phyloP scores from a whole-genome alignment of 1,284 basidiomycete genomes.

The Singerocomus rubriflavus region DNA sequence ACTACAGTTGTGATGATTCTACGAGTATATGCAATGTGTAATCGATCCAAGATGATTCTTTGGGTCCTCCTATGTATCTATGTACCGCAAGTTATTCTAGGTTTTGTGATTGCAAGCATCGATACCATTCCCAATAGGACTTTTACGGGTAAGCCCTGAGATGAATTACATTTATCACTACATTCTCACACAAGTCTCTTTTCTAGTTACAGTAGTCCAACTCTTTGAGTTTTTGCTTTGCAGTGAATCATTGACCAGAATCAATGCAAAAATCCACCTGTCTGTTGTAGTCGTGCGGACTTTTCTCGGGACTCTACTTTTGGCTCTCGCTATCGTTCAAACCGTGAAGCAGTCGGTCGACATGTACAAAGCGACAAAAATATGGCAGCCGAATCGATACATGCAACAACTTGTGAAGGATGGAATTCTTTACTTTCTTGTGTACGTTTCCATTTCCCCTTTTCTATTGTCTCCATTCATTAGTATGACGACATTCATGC shows the following conservation, averaged over 20 bases:
- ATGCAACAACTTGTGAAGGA: background rate
- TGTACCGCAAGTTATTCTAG: background rate
- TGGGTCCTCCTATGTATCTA: background rate
- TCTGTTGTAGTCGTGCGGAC: too few species aligned
- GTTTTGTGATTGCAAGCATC: background rate
- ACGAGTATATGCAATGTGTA: background rate
- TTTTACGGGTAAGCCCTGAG: background rate
- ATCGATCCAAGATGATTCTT: background rate
- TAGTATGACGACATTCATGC: background rate
- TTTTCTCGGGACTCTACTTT: background rate
- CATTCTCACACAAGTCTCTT: background rate
- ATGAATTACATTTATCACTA: background rate
- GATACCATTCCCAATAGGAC: background rate
- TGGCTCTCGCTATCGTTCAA: background rate
- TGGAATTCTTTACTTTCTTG: background rate
- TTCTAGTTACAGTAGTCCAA: background rate
- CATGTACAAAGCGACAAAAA: background rate
- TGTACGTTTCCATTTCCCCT: background rate
- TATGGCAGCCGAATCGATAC: background rate
- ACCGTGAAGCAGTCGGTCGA: background rate
- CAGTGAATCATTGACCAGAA: too few species aligned
- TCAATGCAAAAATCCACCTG: too few species aligned
- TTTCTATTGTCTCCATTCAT: background rate
- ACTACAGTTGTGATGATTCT: background rate
- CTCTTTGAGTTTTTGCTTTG: background rate